Percentiles rank a stretch among this genome's conserved stretches.
Conservation (phyloP, 2,329 filamentous ascomycete genomes). For the Penicillium rolfsii region DNA sequence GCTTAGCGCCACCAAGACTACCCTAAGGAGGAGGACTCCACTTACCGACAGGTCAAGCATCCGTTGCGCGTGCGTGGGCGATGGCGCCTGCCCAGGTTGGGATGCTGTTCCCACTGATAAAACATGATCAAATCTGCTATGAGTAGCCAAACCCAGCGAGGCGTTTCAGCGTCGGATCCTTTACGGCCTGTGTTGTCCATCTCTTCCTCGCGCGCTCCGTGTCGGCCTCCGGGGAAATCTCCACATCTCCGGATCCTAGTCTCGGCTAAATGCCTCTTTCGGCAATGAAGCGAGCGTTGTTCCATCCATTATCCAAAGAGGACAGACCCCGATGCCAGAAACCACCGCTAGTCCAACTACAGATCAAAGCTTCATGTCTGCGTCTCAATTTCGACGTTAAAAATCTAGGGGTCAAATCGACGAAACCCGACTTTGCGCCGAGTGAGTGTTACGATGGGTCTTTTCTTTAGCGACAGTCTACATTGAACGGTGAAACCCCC, state of each 20-base stretch:
- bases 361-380: background rate
- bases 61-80: conserved; percentile 19
- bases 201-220: background rate
- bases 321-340: background rate
- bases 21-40: background rate
- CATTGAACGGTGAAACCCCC: too few relatives aligned
- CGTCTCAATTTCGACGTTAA: too few relatives aligned
- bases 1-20: background rate
- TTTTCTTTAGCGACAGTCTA: too few relatives aligned
- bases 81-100: conserved; percentile 12
- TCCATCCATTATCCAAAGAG: background rate
- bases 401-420: too few relatives aligned
- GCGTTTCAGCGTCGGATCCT: background rate
- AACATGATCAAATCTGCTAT: conserved; percentile 12
- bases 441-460: too few relatives aligned
- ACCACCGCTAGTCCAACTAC: background rate
- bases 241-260: conserved; percentile 7
- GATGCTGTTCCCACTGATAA: conserved; percentile 18
- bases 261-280: conserved; percentile 10
- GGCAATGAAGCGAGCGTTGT: background rate
- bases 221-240: conserved; percentile 17
- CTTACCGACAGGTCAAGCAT: conserved; percentile 18
- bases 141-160: background rate
- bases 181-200: background rate
- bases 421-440: too few relatives aligned